Base-by-base conservation (phyloP, 768 basidiomycete species). In the Porpolomopsis calyptriformis region DNA sequence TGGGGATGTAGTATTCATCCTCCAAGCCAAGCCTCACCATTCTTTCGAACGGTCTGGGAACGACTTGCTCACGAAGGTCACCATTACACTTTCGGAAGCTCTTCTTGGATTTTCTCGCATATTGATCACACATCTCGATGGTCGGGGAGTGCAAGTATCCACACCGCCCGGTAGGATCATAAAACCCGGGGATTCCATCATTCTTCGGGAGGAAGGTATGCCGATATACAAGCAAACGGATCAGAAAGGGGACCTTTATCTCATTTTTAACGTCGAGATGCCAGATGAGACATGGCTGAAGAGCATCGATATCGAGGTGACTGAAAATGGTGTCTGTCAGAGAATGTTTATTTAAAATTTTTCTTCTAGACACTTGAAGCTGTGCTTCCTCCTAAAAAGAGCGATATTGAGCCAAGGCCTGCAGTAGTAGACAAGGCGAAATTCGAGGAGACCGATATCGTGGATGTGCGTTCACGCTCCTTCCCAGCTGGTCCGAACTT, bases 41-140 rank as follows among this genome's bases (percentile, higher is more conserved):
- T 79, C 83, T 1, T 93, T 99, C 57, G 83, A 86, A 55, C 80
- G 89, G 29, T 80, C 82, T 9, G 85, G 85, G 43, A 78, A 78
- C 49, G 85, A 93, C 57, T 73, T 99, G 25, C 69, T 86, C 31
- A 80, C 87, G 2, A 79, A 76, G 25, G 77, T 91, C 47, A 80
- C 80, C 38, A 82, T 99, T 47, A 93, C 90, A 0, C 71, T 98
- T 23, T 93, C 92, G 8, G 94, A 99, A 64, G 88, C 92, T 2
- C 74, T 98, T 8, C 74, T 96, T 44, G 94, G 94, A n/a, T 93
- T 99, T 67, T 86, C 82, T 39, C 79, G 94, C 22, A 82, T 97
- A 51, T 65, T 96, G 19, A 68, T 99, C 47, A 86, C 82, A 5
- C 94, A 99, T 60, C 72, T 99, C 24, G 94, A 99, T 57, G 92